Conservation (phyloP, 2,329 filamentous ascomycete genomes). For the Penicillium sclerotiorum region DNA sequence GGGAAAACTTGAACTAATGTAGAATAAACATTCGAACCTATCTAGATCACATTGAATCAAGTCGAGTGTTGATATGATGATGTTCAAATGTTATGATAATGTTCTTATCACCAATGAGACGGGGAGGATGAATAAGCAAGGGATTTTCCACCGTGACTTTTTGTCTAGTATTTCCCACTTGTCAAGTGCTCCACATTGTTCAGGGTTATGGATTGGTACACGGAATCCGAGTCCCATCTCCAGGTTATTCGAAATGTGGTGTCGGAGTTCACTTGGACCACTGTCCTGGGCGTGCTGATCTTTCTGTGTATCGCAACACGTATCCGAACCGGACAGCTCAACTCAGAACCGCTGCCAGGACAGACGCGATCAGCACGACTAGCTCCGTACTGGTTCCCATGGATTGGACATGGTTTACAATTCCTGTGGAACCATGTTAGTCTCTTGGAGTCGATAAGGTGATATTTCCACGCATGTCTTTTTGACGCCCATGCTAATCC, state of each 20-base stretch:
- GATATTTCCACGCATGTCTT: not conserved
- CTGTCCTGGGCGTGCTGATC: constrained; percentile 30
- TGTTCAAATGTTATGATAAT: too few species aligned
- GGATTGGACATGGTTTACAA: constrained; percentile 56
- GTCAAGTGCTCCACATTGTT: not conserved
- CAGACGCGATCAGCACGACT: constrained; percentile 46
- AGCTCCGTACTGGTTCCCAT: constrained; percentile 63
- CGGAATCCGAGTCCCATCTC: constrained; percentile 3
- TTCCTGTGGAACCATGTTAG: constrained; percentile 51
- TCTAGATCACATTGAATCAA: too few species aligned
- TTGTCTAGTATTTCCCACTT: not conserved
- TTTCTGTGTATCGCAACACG: constrained; percentile 43
- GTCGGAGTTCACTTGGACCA: constrained; percentile 28
- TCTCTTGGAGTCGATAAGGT: constrained; percentile 51
- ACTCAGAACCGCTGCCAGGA: constrained; percentile 21
- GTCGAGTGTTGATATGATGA: too few species aligned
- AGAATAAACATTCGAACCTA: too few species aligned
- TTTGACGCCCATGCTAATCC: constrained; percentile 15
- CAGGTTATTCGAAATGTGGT: constrained; percentile 24
- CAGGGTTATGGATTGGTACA: too few species aligned
- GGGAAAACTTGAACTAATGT: too few species aligned
- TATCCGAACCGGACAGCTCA: constrained; percentile 33
- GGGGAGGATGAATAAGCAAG: not conserved
- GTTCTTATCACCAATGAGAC: too few species aligned
- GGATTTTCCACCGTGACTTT: not conserved